These are phyloP conservation scores for Oryza brachyantha DNA, from an alignment of 176 grass and related monocot genomes.

Conservation along the genomic window DNA sequence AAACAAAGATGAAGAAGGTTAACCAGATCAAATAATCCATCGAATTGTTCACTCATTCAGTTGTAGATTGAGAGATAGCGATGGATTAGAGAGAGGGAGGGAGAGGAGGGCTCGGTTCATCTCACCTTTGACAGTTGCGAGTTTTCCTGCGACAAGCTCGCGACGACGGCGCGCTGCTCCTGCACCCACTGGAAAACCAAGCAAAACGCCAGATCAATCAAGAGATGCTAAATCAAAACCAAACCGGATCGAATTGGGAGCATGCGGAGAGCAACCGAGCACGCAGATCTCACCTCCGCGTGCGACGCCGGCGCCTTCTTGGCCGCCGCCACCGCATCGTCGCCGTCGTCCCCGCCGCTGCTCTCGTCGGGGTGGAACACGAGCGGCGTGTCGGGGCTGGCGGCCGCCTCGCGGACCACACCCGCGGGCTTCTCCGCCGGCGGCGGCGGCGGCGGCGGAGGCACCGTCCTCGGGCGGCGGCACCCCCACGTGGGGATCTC, in stretches of 20 bases:
- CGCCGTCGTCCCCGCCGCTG: constrained; percentile 1
- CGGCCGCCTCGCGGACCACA: background rate
- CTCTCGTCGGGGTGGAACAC: constrained; percentile 24
- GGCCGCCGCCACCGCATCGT: background rate
- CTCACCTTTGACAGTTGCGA: constrained; percentile 25
- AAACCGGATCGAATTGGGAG: background rate
- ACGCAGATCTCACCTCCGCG: constrained; percentile 34
- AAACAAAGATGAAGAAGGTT: background rate
- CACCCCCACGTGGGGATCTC: constrained; percentile 35
- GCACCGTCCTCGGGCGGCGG: constrained; percentile 12
- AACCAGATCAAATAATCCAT: background rate
- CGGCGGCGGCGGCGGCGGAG: too few relatives aligned
- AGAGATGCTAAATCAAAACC: background rate
- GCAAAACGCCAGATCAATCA: background rate
- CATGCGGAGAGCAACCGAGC: background rate
- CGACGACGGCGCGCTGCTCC: constrained; percentile 37
- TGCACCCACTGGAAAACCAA: constrained; percentile 22
- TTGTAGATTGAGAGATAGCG: background rate
- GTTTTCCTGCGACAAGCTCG: constrained; percentile 30
- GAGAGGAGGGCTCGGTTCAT: background rate
- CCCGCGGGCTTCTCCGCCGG: background rate
- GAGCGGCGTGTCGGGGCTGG: constrained; percentile 56
- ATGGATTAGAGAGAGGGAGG: background rate
- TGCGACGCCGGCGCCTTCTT: constrained; percentile 4
- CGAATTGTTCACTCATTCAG: background rate